Conservation (phyloP, 2,329 filamentous ascomycete species). For the Penicillium aurantiogriseum region DNA sequence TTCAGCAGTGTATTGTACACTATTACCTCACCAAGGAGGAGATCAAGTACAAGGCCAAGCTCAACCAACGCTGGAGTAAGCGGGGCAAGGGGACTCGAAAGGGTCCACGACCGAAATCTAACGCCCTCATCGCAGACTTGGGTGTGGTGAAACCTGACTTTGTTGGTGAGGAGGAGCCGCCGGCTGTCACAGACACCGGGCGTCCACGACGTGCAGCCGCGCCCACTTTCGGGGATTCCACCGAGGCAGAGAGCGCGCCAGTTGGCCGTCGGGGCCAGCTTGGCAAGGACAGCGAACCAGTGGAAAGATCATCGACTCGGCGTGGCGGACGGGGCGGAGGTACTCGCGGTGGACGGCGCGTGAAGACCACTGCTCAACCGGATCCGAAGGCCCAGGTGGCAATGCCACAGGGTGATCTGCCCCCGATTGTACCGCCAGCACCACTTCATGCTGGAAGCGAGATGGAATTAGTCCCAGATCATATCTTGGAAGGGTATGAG, state of each 20-base stretch:
- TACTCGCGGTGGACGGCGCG: constrained; percentile 36
- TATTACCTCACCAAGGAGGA: constrained; percentile 53
- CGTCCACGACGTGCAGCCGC: constrained; percentile 51
- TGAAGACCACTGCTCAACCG: constrained; percentile 33
- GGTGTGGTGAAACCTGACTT: constrained; percentile 44
- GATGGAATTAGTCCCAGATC: constrained; percentile 21
- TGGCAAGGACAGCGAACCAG: constrained; percentile 36
- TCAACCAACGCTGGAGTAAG: constrained; percentile 47
- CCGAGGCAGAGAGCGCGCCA: constrained; percentile 30
- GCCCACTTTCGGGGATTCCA: constrained; percentile 48
- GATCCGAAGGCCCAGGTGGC: constrained; percentile 24
- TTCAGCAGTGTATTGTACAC: constrained; percentile 51
- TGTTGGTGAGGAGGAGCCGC: constrained; percentile 45
- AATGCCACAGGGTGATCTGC: constrained; percentile 11
- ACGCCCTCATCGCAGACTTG: constrained; percentile 50
- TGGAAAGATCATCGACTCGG: constrained; percentile 36
- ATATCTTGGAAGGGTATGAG: constrained; percentile 21
- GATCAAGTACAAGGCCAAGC: constrained; percentile 51
- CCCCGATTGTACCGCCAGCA: neutral
- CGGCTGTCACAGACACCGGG: constrained; percentile 51
- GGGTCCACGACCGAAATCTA: constrained; percentile 46
- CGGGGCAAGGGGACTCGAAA: constrained; percentile 39
- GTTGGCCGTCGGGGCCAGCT: constrained; percentile 36
- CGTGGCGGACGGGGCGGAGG: constrained; percentile 37
- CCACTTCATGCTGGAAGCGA: constrained; percentile 28